phyloP scores from a whole-genome alignment of 2,329 filamentous ascomycete species.

The Ophiostoma sp. region DNA sequence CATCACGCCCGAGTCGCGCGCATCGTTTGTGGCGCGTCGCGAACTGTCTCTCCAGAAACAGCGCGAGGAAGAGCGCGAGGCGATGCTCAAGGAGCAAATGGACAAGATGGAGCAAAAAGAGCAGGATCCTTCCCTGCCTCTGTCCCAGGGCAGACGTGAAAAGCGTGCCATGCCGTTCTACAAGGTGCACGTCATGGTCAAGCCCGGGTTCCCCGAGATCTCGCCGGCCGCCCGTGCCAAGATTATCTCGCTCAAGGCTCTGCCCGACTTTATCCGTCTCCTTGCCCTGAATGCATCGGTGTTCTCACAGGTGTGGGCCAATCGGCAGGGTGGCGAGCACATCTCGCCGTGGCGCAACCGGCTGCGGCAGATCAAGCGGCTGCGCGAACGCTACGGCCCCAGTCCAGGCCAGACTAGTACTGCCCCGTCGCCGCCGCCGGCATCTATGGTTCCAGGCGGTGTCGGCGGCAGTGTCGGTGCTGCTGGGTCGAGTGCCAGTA shows the following conservation, averaged over 20 bases:
- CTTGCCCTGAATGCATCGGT: slow-evolving; percentile 90
- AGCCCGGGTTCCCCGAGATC: slow-evolving; percentile 83
- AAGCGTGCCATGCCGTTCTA: slow-evolving; percentile 56
- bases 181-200: slow-evolving; percentile 82
- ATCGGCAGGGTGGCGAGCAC: slow-evolving; percentile 70
- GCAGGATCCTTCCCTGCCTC: background rate
- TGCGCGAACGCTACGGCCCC: slow-evolving; percentile 63
- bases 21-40: slow-evolving; percentile 65
- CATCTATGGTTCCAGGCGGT: slow-evolving; percentile 30
- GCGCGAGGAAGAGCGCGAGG: slow-evolving; percentile 26
- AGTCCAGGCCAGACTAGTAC: slow-evolving; percentile 29
- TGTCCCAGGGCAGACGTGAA: slow-evolving; percentile 8
- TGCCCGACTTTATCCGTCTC: slow-evolving; percentile 81
- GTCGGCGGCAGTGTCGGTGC: background rate
- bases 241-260: slow-evolving; percentile 74
- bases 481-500: slow-evolving; percentile 1
- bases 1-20: slow-evolving; percentile 78
- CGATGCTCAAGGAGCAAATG: background rate
- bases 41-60: slow-evolving; percentile 35
- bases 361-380: slow-evolving; percentile 73
- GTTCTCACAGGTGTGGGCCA: slow-evolving; percentile 85
- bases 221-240: slow-evolving; percentile 86
- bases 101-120: background rate
- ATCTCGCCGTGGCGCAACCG: slow-evolving; percentile 86
- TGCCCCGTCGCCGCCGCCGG: slow-evolving; percentile 34